Conservation (phyloP, 441 rosid genomes). For the Monsonia emarginata region DNA sequence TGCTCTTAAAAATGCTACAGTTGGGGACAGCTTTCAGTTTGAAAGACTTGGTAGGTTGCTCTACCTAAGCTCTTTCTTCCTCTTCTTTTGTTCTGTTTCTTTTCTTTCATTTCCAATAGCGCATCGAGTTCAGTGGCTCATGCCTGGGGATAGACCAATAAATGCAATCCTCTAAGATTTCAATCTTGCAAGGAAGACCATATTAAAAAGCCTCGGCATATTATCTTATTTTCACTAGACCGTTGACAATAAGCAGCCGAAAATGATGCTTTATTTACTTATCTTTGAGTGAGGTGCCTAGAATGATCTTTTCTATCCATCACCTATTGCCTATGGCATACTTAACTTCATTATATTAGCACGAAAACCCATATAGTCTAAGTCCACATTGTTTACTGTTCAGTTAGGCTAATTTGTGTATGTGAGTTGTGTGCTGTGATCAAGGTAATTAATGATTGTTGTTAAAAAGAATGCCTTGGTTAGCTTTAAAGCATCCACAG, state of each 20-base stretch:
- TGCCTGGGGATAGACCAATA: background rate
- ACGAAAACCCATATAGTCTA: background rate
- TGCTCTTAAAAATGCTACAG: slow-evolving; percentile 41
- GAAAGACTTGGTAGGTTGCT: slow-evolving; percentile 69
- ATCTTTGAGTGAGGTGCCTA: background rate
- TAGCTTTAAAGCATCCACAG: background rate
- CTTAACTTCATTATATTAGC: background rate
- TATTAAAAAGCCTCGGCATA: background rate
- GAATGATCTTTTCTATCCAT: background rate
- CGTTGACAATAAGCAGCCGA: background rate
- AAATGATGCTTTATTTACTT: background rate
- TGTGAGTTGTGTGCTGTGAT: background rate
- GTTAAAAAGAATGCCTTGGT: background rate
- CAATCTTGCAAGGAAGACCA: background rate
- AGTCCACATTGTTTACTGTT: background rate
- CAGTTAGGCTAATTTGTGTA: too few species aligned
- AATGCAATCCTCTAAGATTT: background rate
- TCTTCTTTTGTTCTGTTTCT: background rate
- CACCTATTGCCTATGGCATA: background rate
- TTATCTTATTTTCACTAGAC: background rate
- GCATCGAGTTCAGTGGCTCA: background rate
- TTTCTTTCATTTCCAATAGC: background rate
- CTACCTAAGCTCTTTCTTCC: slow-evolving; percentile 3
- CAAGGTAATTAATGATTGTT: background rate
- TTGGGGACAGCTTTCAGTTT: slow-evolving; percentile 72